Conservation (phyloP, 225 moss, liverwort and hornwort genomes). For the Marchantia polymorpha region DNA sequence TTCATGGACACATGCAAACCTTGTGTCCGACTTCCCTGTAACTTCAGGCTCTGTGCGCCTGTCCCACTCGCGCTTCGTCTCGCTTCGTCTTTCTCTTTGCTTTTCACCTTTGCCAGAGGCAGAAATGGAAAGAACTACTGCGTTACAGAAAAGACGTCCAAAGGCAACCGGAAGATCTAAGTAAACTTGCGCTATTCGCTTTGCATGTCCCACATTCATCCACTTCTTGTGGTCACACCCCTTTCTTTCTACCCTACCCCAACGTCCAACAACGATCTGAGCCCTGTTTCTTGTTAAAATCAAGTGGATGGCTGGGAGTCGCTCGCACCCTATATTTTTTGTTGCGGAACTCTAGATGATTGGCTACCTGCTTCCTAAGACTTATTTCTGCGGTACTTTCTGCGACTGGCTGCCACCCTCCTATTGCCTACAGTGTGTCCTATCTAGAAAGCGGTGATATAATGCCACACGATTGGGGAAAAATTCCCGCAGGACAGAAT, state of each 20-base stretch:
- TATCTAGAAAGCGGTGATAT: not conserved
- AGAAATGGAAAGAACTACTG: no score
- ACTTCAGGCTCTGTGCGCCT: no score
- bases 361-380: not conserved
- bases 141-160: no score
- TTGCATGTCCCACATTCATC: no score
- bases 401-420: not conserved
- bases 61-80: no score
- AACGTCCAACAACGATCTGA: not conserved
- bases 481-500: not conserved
- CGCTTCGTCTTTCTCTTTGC: no score
- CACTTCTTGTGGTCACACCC: not conserved
- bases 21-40: no score
- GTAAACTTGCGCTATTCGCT: no score
- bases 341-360: not conserved
- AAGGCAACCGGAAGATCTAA: no score
- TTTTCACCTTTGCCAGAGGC: no score
- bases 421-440: slow-evolving; percentile 1
- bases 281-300: not conserved
- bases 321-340: not conserved
- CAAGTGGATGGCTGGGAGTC: not conserved
- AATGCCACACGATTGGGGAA: not conserved
- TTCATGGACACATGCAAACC: no score
- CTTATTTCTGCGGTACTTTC: not conserved
- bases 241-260: no score